Base-by-base conservation (phyloP, 441 rosid genomes). In the Dalechampia spathulata region DNA sequence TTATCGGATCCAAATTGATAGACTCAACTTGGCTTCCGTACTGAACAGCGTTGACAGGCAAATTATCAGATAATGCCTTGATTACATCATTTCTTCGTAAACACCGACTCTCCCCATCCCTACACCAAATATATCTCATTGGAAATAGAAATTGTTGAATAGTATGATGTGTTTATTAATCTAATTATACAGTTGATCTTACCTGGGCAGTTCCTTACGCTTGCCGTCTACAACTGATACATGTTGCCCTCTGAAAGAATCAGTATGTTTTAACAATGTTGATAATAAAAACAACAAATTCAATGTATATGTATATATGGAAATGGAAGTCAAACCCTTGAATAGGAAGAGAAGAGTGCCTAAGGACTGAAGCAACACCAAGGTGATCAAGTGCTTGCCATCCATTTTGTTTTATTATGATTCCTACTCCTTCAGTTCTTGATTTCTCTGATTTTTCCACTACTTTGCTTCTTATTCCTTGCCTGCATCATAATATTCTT, bases 81-180 rank as follows among this genome's bases (percentile, higher is more conserved):
- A 85, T 46, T 27, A 82, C 63, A 60, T 77, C 71, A 51, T 65
- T 67, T 22, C 89, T 63, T 55, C 70, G 40, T 20, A 82, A 20
- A 51, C 80, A 75, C 25, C 82, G 68, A 7, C 52, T 62, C 65
- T 85, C 93, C 15, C 83, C 82, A 16, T 25, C n/a, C 37, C 67
- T 65, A 8, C 8, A 4, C 4, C 4, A 30, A 30, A 30, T 30
- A 30, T 3, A 30, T 3, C 8, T 30, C 34, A 30, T n/a, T n/a
- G n/a, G n/a, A n/a, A n/a, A n/a, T n/a, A n/a, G n/a, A n/a, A n/a
- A n/a, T n/a, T n/a, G n/a, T n/a, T n/a, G n/a, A n/a, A n/a, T n/a
- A n/a, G n/a, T n/a, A n/a, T n/a, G n/a, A n/a, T n/a, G n/a, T n/a
- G n/a, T n/a, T n/a, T n/a, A n/a, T n/a, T n/a, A n/a, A n/a, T n/a